These are phyloP conservation scores for Candida khao-thaluensis DNA, from an alignment of 805 yeast genomes.

Conservation along the genomic window DNA sequence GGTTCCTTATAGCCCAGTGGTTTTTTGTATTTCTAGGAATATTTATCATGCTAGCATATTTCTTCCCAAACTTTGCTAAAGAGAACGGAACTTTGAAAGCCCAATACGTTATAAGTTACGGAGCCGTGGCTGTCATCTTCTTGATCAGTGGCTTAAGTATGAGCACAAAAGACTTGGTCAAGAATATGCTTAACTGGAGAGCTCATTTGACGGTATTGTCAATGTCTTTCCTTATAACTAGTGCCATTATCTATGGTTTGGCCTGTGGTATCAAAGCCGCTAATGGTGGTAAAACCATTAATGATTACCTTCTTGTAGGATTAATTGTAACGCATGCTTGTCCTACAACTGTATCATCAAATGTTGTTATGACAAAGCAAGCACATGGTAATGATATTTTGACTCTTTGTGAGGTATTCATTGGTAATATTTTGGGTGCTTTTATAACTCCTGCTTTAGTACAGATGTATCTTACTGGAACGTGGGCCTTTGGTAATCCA, in stretches of 20 bases:
- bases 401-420: conserved; percentile 79
- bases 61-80: conserved; percentile 80
- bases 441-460: conserved; percentile 83
- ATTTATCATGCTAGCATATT: conserved; percentile 70
- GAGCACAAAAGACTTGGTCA: conserved; percentile 58
- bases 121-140: conserved; percentile 85
- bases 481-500: conserved; percentile 82
- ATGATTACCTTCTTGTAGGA: conserved; percentile 78
- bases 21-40: conserved; percentile 71
- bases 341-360: conserved; percentile 90
- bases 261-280: conserved; percentile 65
- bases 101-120: conserved; percentile 76
- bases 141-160: conserved; percentile 78
- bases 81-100: conserved; percentile 76
- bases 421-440: conserved; percentile 83
- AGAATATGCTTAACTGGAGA: conserved; percentile 74
- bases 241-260: conserved; percentile 70
- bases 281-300: conserved; percentile 40
- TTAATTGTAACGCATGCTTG: conserved; percentile 79
- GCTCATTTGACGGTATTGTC: conserved; percentile 72
- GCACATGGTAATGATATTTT: conserved; percentile 82
- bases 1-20: conserved; percentile 57
- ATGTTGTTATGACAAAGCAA: conserved; percentile 85
- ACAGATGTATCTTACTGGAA: conserved; percentile 61
- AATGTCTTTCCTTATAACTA: conserved; percentile 69